Base-by-base conservation (phyloP, 106 monocot species). In the Cymbidium sinense region DNA sequence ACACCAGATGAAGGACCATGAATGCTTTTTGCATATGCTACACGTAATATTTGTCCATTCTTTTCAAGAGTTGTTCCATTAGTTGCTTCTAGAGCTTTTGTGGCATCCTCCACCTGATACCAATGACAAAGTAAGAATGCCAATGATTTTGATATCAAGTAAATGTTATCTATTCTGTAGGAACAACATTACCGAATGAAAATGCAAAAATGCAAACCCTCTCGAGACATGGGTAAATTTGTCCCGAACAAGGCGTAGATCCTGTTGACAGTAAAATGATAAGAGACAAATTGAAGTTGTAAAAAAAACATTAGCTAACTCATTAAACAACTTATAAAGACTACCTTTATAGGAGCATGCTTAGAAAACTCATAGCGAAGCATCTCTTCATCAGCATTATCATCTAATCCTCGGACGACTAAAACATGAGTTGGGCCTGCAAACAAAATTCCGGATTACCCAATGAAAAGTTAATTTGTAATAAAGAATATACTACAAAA, bases 331-430 rank as follows among this genome's bases (percentile, higher is more conserved):
- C 7, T 34, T n/a, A n/a, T n/a, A n/a, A n/a, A n/a, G n/a, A 37
- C 29, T 77, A 99, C 99, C 85, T 87, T 95, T 70, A 99, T 87
- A 54, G 99, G 90, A 86, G 95, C 92, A 91, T 99, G 92, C 84
- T 99, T 99, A 55, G 99, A 82, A 78, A 95, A 99, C 71, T 99
- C 99, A 73, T 95, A 99, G 3, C 99, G 90, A 50, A 99, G 88
- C 99, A 99, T 93, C 83, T 99, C 99, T 78, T 99, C 99, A 86
- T 99, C 99, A 84, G 99, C 95, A 85, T 99, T 99, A 85, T 99
- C 95, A 90, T 95, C 99, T 76, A 99, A 80, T n/a, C 99, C 99
- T 64, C 99, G 99, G 29, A 99, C 89, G 77, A 95, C 99, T 69
- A 99, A 81, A 74, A 99, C 99, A 89, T 99, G 95, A 70, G 90